phyloP scores from a whole-genome alignment of 1,284 basidiomycete genomes.

The Pascua sp. region DNA sequence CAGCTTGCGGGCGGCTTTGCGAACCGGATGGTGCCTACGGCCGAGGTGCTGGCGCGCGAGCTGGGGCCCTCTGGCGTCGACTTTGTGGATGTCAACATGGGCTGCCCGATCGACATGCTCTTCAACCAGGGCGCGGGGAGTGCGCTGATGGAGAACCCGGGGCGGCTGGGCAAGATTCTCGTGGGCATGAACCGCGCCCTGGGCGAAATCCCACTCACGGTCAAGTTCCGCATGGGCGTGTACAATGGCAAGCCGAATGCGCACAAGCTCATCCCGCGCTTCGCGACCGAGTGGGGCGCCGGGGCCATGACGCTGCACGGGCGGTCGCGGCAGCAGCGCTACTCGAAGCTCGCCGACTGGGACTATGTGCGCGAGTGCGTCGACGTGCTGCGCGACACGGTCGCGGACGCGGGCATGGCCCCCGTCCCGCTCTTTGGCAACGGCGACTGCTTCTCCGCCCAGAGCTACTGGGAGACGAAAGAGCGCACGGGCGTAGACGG shows the following conservation, averaged over 20 bases:
- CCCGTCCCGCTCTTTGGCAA: constrained; percentile 92
- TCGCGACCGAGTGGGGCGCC: constrained; percentile 74
- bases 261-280: constrained; percentile 84
- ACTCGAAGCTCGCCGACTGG: constrained; percentile 82
- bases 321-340: constrained; percentile 83
- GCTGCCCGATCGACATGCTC: constrained; percentile 95
- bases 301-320: constrained; percentile 90
- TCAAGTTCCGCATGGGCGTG: constrained; percentile 90
- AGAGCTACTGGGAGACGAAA: constrained; percentile 62
- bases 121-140: constrained; percentile 88
- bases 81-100: constrained; percentile 87
- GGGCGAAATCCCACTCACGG: constrained; percentile 89
- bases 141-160: constrained; percentile 77
- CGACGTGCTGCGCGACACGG: constrained; percentile 70
- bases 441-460: constrained; percentile 86
- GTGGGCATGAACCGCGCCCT: constrained; percentile 88
- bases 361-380: constrained; percentile 84
- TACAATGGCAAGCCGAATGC: constrained; percentile 80
- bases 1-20: constrained; percentile 60
- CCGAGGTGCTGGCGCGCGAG: constrained; percentile 76
- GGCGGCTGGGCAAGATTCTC: constrained; percentile 78
- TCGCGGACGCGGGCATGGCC: constrained; percentile 70
- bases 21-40: constrained; percentile 61
- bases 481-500: constrained; percentile 81
- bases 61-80: constrained; percentile 62